These are phyloP conservation scores for Aspergillus cavernicola DNA, from an alignment of 495 filamentous ascomycete species.

Conservation along the genomic window DNA sequence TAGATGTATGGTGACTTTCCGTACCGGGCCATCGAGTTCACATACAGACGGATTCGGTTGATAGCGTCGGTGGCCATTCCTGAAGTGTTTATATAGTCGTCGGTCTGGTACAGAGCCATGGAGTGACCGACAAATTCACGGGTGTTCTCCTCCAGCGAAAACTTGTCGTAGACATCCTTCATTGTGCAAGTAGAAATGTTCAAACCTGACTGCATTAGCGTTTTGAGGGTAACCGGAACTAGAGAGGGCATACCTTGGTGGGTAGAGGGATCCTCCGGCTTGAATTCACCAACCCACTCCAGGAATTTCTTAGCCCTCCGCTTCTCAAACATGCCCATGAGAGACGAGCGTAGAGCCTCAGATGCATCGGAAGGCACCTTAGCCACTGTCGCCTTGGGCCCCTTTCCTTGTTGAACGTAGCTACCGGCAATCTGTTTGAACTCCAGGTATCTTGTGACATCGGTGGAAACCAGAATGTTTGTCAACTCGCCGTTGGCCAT, in stretches of 20 bases:
- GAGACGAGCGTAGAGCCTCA: slow-evolving; percentile 85
- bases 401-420: slow-evolving; percentile 87
- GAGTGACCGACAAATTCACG: slow-evolving; percentile 96
- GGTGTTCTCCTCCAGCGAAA: slow-evolving; percentile 85
- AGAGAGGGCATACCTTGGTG: slow-evolving; percentile 59
- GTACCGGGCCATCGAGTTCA: slow-evolving; percentile 96
- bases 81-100: slow-evolving; percentile 71
- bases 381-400: slow-evolving; percentile 80
- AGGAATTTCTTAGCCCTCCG: slow-evolving; percentile 93
- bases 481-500: slow-evolving; percentile 99
- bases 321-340: slow-evolving; percentile 99
- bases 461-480: slow-evolving; percentile 94
- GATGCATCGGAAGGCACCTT: slow-evolving; percentile 93
- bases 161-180: slow-evolving; percentile 98
- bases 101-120: slow-evolving; percentile 92
- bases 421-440: slow-evolving; percentile 98
- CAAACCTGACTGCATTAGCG: slow-evolving; percentile 60
- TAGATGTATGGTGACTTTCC: slow-evolving; percentile 99
- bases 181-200: slow-evolving; percentile 76
- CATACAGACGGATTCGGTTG: slow-evolving; percentile 90
- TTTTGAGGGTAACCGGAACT: neutral
- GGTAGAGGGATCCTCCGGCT: slow-evolving; percentile 74
- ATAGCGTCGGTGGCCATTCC: slow-evolving; percentile 83
- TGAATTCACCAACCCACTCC: slow-evolving; percentile 92
- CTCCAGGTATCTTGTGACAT: slow-evolving; percentile 95